Evolutionary conservation across 495 filamentous ascomycete species (phyloP).

Genomic region (Aspergillus nidulans): DNA sequence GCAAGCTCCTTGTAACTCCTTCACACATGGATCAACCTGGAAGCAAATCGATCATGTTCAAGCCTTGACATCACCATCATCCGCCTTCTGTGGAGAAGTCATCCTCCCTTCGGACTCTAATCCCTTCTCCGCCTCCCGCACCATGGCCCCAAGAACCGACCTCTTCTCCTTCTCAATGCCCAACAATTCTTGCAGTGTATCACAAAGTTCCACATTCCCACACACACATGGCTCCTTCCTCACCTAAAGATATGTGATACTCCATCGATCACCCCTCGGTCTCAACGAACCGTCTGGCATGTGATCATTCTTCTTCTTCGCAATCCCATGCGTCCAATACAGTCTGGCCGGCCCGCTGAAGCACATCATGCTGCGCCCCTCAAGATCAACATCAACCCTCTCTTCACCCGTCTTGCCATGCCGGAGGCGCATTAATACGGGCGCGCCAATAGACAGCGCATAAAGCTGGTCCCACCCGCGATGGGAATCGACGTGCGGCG

Average conservation of each 20-base stretch:
- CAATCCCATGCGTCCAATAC: slow-evolving; percentile 42
- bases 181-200: slow-evolving; percentile 32
- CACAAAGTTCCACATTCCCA: slow-evolving; percentile 34
- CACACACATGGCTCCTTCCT: slow-evolving; percentile 37
- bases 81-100: too few relatives aligned
- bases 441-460: slow-evolving; percentile 34
- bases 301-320: slow-evolving; percentile 37
- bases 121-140: not conserved
- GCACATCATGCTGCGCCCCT: slow-evolving; percentile 36
- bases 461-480: slow-evolving; percentile 38
- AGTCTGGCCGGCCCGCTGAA: slow-evolving; percentile 32
- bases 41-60: too few relatives aligned
- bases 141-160: slow-evolving; percentile 9
- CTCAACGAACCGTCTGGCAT: slow-evolving; percentile 30
- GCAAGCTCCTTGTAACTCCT: too few relatives aligned
- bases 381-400: slow-evolving; percentile 31
- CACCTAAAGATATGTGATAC: slow-evolving; percentile 40
- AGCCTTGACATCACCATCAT: too few relatives aligned
- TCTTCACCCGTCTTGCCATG: slow-evolving; percentile 18
- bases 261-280: slow-evolving; percentile 31
- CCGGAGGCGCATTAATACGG: slow-evolving; percentile 35
- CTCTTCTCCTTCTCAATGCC: slow-evolving; percentile 39
- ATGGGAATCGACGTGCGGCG: slow-evolving; percentile 39
- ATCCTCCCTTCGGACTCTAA: too few relatives aligned
- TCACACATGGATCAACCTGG: too few relatives aligned